These are phyloP conservation scores for Colletotrichum melonis DNA, from an alignment of 2,329 filamentous ascomycete genomes.

Conservation along the genomic window DNA sequence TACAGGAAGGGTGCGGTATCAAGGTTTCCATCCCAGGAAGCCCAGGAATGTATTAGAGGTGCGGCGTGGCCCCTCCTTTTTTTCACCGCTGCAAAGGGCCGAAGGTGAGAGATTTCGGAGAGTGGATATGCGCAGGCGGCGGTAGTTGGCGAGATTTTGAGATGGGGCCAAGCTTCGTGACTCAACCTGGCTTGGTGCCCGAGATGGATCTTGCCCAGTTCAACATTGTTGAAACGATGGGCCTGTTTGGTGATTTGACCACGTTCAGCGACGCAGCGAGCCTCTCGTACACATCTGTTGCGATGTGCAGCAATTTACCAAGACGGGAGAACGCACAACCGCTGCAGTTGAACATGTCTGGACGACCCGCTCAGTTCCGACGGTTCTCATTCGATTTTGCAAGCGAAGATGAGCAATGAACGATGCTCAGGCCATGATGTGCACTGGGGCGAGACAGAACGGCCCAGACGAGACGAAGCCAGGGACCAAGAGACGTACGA, in stretches of 20 bases:
- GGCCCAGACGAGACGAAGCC: slow-evolving; percentile 10
- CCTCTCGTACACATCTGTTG: slow-evolving; percentile 2
- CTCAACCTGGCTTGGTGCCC: slow-evolving; percentile 28
- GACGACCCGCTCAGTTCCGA: slow-evolving; percentile 20
- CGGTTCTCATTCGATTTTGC: slow-evolving; percentile 20
- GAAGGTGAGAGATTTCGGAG: slow-evolving; percentile 31
- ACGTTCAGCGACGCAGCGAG: slow-evolving; percentile 3
- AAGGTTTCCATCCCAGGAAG: slow-evolving; percentile 15
- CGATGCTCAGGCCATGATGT: slow-evolving; percentile 30
- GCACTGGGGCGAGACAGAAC: slow-evolving; percentile 13
- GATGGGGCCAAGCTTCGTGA: slow-evolving; percentile 29
- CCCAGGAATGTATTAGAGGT: slow-evolving; percentile 13
- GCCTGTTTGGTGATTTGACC: slow-evolving; percentile 22
- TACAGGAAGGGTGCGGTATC: slow-evolving; percentile 14
- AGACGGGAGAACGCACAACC: background rate
- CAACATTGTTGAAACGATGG: slow-evolving; percentile 26
- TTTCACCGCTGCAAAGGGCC: slow-evolving; percentile 33
- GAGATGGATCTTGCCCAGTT: slow-evolving; percentile 21
- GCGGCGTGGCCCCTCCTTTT: slow-evolving; percentile 4
- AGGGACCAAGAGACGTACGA: slow-evolving; percentile 14
- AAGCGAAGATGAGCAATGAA: slow-evolving; percentile 13
- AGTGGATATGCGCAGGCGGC: slow-evolving; percentile 28
- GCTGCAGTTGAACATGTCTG: slow-evolving; percentile 5
- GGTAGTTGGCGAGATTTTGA: slow-evolving; percentile 30
- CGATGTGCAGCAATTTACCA: background rate